phyloP scores from a whole-genome alignment of 805 yeast species.

The Yarrowia osloensis region DNA sequence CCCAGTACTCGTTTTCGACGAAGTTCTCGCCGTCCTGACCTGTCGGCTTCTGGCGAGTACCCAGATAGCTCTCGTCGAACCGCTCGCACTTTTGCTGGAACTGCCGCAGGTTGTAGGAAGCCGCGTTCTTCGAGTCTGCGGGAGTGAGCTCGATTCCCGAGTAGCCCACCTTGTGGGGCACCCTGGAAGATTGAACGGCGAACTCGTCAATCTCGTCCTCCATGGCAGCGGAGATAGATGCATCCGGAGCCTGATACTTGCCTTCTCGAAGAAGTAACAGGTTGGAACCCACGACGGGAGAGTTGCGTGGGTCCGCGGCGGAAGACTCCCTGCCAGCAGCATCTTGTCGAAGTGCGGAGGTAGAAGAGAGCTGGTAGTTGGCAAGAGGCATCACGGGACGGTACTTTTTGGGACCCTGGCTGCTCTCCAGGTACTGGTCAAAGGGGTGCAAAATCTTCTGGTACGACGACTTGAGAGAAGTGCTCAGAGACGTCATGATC shows the following conservation, averaged over 20 bases:
- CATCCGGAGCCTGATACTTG: neutral
- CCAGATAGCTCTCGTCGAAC: conserved; percentile 40
- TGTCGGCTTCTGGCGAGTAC: neutral
- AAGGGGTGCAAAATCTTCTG: conserved; percentile 46
- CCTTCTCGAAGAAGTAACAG: conserved; percentile 4
- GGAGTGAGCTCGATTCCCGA: neutral
- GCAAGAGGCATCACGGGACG: conserved; percentile 17
- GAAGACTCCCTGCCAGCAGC: neutral
- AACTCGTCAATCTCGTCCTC: conserved; percentile 23
- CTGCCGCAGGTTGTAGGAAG: conserved; percentile 57
- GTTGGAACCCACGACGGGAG: conserved; percentile 9
- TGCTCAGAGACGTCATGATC: conserved; percentile 68
- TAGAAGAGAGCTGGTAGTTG: conserved; percentile 6
- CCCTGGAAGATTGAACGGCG: neutral
- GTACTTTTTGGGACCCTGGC: conserved; percentile 15
- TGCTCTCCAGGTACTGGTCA: conserved; percentile 33
- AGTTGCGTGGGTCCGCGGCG: neutral
- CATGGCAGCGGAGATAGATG: neutral
- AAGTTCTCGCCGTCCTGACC: conserved; percentile 39
- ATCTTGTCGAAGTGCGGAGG: neutral
- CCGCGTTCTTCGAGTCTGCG: conserved; percentile 47
- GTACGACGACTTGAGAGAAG: conserved; percentile 64
- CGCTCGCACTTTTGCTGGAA: conserved; percentile 58
- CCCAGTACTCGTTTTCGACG: conserved; percentile 73
- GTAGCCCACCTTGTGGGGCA: conserved; percentile 17